Percentiles rank a stretch among this genome's conserved stretches.
Evolutionary conservation across 2,329 filamentous ascomycete genomes (phyloP).

Genomic region (Colletotrichum sp.): DNA sequence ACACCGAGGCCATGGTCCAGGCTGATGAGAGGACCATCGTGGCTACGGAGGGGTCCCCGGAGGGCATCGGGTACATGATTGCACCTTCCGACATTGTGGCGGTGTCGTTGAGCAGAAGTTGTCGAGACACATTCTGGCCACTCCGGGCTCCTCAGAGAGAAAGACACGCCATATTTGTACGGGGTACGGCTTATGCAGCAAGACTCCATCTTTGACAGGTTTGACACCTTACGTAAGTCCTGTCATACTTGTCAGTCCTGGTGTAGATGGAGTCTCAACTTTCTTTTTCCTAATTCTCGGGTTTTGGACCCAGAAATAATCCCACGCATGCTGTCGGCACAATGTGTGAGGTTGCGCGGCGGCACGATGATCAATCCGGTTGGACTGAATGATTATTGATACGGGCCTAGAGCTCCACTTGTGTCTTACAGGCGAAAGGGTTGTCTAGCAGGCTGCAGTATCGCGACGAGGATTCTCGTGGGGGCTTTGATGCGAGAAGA

Average conservation of each 20-base stretch:
- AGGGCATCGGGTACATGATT: background rate
- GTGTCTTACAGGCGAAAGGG: background rate
- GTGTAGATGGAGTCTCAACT: background rate
- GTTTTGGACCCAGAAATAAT: background rate
- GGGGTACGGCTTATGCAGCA: background rate
- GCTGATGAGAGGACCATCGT: background rate
- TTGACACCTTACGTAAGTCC: background rate
- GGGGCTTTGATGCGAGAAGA: background rate
- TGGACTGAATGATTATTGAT: background rate
- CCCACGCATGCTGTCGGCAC: background rate
- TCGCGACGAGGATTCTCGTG: background rate
- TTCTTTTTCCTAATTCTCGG: background rate
- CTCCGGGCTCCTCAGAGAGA: background rate
- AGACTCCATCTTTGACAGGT: background rate
- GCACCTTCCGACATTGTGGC: background rate
- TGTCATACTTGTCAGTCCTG: background rate
- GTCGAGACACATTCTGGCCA: rapidly evolving
- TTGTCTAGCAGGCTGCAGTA: background rate
- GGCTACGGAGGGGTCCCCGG: background rate
- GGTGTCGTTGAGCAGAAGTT: too few relatives aligned
- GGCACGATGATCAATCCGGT: background rate
- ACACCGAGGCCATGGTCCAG: slow-evolving; percentile 11
- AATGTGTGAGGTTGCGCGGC: background rate
- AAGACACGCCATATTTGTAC: background rate
- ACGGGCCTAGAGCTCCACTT: background rate